A percentile compares a stretch with the other conserved stretches of the same genome.
These are phyloP conservation scores for Axilococcus clingmanii DNA, from an alignment of 139 green algal species.

Conservation along the genomic window DNA sequence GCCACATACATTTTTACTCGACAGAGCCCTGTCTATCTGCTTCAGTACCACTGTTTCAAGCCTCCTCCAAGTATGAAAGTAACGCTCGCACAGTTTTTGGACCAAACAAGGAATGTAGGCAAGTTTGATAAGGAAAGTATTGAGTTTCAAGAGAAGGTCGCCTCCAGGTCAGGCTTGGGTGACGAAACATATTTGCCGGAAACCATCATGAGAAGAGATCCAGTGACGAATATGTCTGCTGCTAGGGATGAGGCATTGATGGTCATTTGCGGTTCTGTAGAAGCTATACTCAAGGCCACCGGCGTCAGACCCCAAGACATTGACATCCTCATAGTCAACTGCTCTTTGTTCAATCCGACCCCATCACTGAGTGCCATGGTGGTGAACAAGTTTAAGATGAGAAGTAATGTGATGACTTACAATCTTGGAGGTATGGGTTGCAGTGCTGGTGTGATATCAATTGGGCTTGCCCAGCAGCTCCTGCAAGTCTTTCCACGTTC, in stretches of 20 bases:
- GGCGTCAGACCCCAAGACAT: constrained; percentile 39
- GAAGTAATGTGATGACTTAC: constrained; percentile 81
- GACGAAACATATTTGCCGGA: constrained; percentile 83
- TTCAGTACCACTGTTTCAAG: constrained; percentile 78
- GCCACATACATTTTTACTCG: constrained; percentile 62
- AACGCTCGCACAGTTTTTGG: constrained; percentile 22
- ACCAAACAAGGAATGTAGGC: constrained; percentile 14
- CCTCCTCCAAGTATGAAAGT: constrained; percentile 40
- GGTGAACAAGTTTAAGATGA: constrained; percentile 93
- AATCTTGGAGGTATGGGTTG: constrained; percentile 96
- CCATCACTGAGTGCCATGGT: constrained; percentile 91
- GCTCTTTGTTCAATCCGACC: constrained; percentile 94
- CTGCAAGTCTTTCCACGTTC: constrained; percentile 66
- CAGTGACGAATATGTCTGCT: constrained; percentile 54
- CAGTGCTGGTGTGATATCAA: constrained; percentile 74
- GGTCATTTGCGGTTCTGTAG: constrained; percentile 60
- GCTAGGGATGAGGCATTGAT: constrained; percentile 81
- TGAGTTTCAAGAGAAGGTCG: constrained; percentile 87
- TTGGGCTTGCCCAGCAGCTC: constrained; percentile 85
- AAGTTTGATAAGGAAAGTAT: constrained; percentile 67
- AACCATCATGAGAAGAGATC: constrained; percentile 25
- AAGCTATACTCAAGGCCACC: constrained; percentile 49
- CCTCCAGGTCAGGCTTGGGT: constrained; percentile 73
- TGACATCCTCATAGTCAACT: constrained; percentile 94
- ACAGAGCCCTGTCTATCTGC: constrained; percentile 79